Base-by-base conservation (phyloP, 2,329 filamentous ascomycete species). In the Zymoseptoria pseudotritici region DNA sequence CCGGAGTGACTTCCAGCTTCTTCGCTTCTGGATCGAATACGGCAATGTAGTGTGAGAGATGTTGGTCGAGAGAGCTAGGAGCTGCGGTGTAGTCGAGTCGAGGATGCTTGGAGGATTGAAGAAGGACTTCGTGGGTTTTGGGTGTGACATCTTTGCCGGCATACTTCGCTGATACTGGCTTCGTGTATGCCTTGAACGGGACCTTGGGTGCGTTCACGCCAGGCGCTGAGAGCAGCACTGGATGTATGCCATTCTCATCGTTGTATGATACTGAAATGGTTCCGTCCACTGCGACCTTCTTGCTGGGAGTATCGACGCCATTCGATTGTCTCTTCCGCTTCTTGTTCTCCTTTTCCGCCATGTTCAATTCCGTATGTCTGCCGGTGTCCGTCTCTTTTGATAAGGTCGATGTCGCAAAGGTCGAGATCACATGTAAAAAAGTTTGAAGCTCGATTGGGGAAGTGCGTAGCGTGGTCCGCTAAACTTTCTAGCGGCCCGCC, bases 71-170 rank as follows among this genome's bases (percentile, higher is more conserved):
- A 2, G 65, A 53, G 19, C 59, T 61, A 11, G 67, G 63, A 22
- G 66, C 54, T 21, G 81, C 84, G 20, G 78, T 77, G 66, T 85
- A 86, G 71, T 86, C 83, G 57, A 87, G 77, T 56, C 80, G 82
- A 13, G 81, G 76, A 64, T 87, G 84, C 54, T 80, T 75, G 24
- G 83, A 84, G 5, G 84, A 84, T 61, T 86, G 83, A 9, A 86
- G 77, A 42, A 86, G 77, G 6, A 86, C 70, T 58, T 83, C 78
- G 50, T 80, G 77, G 6, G 74, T 69, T 64, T 24, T 70, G 54
- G 65, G 79, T 70, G 54, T 76, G n/a, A 64, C 55, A 58, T 58
- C 56, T 57, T 72, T 62, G 72, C 66, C 69, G 63, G 61, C 59
- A 22, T 59, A 36, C 31, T 66, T 68, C 20, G 56, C 36, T 4